phyloP scores from a whole-genome alignment of 345 rosid species.

The Gossypium mustelinum region DNA sequence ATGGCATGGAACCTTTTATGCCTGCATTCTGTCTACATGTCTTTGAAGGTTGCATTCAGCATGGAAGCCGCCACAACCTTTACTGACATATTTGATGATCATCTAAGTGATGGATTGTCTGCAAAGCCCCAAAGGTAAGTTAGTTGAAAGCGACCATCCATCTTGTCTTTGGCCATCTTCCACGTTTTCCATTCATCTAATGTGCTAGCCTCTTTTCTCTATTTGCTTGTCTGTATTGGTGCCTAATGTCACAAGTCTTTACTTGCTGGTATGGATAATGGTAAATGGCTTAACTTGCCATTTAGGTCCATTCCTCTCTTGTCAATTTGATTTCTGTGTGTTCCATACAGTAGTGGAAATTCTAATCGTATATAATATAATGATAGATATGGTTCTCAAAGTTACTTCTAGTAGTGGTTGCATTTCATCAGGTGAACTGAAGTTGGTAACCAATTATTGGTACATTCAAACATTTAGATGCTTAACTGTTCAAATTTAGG shows the following conservation, averaged over 20 bases:
- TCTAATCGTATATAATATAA: not conserved
- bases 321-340: not conserved
- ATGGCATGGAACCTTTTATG: not conserved
- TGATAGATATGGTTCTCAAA: not conserved
- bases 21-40: not conserved
- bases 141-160: not conserved
- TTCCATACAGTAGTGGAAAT: not conserved
- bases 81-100: not conserved
- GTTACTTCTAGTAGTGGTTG: not conserved
- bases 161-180: not conserved
- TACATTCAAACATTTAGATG: not conserved
- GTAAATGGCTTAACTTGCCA: not conserved
- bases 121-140: not conserved
- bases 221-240: not conserved
- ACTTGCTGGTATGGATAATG: not conserved
- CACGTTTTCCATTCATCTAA: not conserved
- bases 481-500: not conserved
- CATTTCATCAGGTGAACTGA: not conserved
- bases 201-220: not conserved
- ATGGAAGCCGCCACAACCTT: constrained; percentile 12
- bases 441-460: not conserved
- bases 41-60: constrained; percentile 9
- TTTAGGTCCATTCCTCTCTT: not conserved
- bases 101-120: constrained; percentile 4
- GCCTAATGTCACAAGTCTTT: not conserved